phyloP scores from a whole-genome alignment of 2,329 filamentous ascomycete species.

The Coniochaeta ligniaria region DNA sequence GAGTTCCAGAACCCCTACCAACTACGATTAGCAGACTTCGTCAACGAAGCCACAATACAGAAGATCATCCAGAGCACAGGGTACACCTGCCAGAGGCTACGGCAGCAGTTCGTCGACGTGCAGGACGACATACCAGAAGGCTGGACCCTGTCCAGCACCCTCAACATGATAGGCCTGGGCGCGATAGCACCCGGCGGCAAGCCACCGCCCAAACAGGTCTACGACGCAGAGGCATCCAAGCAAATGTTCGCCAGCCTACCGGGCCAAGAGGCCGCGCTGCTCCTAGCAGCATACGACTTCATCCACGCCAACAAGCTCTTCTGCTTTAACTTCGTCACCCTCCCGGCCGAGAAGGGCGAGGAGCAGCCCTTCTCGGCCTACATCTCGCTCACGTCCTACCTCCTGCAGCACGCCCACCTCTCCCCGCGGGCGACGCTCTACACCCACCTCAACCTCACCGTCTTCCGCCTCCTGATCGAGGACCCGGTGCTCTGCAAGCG shows the following conservation, averaged over 20 bases:
- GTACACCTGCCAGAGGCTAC: constrained; percentile 57
- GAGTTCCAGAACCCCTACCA: constrained; percentile 97
- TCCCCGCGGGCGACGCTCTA: constrained; percentile 74
- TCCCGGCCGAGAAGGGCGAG: constrained; percentile 50
- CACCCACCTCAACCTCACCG: constrained; percentile 76
- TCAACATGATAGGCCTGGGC: constrained; percentile 80
- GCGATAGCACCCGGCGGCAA: constrained; percentile 64
- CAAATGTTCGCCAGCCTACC: constrained; percentile 77
- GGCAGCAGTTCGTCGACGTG: constrained; percentile 74
- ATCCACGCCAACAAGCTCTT: constrained; percentile 93
- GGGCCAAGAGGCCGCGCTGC: constrained; percentile 66
- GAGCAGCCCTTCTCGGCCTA: constrained; percentile 75
- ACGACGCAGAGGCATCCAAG: constrained; percentile 75
- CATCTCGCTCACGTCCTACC: constrained; percentile 83
- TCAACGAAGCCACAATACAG: constrained; percentile 81
- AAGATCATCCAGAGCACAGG: constrained; percentile 75
- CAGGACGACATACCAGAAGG: constrained; percentile 86
- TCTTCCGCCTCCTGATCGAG: constrained; percentile 79
- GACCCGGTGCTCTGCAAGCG: constrained; percentile 76
- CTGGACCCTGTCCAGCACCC: constrained; percentile 75
- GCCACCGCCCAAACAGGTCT: constrained; percentile 49
- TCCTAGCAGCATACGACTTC: constrained; percentile 89
- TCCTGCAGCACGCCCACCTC: constrained; percentile 87
- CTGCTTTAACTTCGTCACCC: constrained; percentile 73
- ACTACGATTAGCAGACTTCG: constrained; percentile 85